Percentiles rank a stretch among this genome's conserved stretches.
These are phyloP conservation scores for Spathaspora hagerdaliae DNA, from an alignment of 805 yeast species.

Conservation along the genomic window DNA sequence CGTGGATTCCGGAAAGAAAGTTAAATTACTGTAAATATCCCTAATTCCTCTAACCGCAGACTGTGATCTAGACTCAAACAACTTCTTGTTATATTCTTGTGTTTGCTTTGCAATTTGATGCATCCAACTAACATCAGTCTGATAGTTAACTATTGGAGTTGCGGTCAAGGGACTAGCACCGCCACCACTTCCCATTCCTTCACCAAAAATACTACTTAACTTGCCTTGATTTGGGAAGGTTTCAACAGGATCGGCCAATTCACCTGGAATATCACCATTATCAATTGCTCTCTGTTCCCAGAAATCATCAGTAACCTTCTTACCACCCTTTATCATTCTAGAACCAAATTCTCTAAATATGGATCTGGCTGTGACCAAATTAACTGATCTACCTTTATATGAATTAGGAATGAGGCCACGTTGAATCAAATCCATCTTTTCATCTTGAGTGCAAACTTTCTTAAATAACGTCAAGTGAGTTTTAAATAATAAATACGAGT, in stretches of 20 bases:
- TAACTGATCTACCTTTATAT: constrained; percentile 85
- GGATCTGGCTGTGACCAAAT: constrained; percentile 86
- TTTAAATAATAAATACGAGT: constrained; percentile 84
- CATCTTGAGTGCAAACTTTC: constrained; percentile 67
- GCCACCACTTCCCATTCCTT: constrained; percentile 26
- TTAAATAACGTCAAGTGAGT: constrained; percentile 76
- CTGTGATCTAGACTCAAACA: constrained; percentile 55
- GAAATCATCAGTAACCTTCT: constrained; percentile 80
- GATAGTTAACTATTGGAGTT: constrained; percentile 38
- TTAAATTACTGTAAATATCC: constrained; percentile 83
- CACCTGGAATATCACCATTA: constrained; percentile 68
- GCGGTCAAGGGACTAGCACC: constrained; percentile 23
- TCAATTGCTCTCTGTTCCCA: constrained; percentile 61
- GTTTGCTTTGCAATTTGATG: constrained; percentile 79
- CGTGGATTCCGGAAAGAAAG: constrained; percentile 66
- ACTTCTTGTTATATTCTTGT: constrained; percentile 61
- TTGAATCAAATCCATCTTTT: constrained; percentile 77
- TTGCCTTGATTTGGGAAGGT: constrained; percentile 35
- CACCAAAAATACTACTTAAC: constrained; percentile 32
- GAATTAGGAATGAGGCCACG: constrained; percentile 83
- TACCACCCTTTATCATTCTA: constrained; percentile 73
- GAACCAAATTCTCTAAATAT: constrained; percentile 92
- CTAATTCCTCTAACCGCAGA: constrained; percentile 56
- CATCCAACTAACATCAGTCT: constrained; percentile 75
- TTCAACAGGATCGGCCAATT: constrained; percentile 66